These are phyloP conservation scores for Pisolithus thermaeus DNA, from an alignment of 1,284 basidiomycete species.

Conservation along the genomic window DNA sequence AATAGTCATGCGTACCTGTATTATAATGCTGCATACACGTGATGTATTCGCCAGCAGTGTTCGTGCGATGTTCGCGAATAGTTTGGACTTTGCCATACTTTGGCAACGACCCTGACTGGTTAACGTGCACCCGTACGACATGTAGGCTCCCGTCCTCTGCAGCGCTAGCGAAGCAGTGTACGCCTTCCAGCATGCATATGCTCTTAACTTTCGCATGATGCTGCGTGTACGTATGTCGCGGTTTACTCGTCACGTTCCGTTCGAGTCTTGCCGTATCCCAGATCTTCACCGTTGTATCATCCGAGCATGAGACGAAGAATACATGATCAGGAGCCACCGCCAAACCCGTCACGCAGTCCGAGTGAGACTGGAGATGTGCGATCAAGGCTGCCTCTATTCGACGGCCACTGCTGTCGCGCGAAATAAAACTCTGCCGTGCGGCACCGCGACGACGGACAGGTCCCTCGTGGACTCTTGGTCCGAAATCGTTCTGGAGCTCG, in stretches of 20 bases:
- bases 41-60: constrained; percentile 67
- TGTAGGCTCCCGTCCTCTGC: constrained; percentile 83
- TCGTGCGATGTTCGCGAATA: constrained; percentile 68
- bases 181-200: constrained; percentile 76
- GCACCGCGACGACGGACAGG: constrained; percentile 71
- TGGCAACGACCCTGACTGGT: constrained; percentile 52
- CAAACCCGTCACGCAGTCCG: constrained; percentile 72
- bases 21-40: constrained; percentile 75
- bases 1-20: constrained; percentile 44
- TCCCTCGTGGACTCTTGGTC: constrained; percentile 76
- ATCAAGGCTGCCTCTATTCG: constrained; percentile 75
- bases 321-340: constrained; percentile 89
- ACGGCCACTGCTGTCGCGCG: constrained; percentile 37
- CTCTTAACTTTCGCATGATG: constrained; percentile 78
- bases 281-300: constrained; percentile 79
- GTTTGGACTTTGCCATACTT: constrained; percentile 79
- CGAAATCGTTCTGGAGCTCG: constrained; percentile 85
- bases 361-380: constrained; percentile 82
- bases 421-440: constrained; percentile 55
- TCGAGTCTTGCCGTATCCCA: constrained; percentile 82
- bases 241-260: constrained; percentile 68
- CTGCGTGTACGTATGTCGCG: constrained; percentile 70
- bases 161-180: constrained; percentile 86
- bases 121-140: constrained; percentile 75
- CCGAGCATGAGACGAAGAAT: constrained; percentile 89